Conservation (phyloP, 495 filamentous ascomycete species). For the Hyaloscypha bicolor region DNA sequence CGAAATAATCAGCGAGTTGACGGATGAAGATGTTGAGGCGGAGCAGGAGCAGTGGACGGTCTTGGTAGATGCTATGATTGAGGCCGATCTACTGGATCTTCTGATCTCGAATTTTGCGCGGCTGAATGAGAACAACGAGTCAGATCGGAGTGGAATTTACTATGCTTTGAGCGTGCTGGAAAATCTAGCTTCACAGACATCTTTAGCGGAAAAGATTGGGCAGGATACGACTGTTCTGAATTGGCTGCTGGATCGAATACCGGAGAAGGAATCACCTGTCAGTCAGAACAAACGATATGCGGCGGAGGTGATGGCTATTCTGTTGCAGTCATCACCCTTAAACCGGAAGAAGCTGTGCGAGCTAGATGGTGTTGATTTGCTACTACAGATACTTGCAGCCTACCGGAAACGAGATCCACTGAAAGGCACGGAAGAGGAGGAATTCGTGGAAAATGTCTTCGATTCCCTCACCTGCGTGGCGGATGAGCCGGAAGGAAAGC, state of each 20-base stretch:
- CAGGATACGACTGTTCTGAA: slow-evolving; percentile 64
- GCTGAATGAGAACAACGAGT: slow-evolving; percentile 77
- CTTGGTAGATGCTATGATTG: slow-evolving; percentile 79
- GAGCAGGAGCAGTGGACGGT: slow-evolving; percentile 80
- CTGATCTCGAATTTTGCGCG: slow-evolving; percentile 81
- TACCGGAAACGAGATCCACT: slow-evolving; percentile 88
- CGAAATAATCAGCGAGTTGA: slow-evolving; percentile 90
- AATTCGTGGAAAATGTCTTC: slow-evolving; percentile 93
- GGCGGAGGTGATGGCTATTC: slow-evolving; percentile 87
- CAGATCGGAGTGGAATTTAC: slow-evolving; percentile 83
- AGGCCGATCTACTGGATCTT: slow-evolving; percentile 82
- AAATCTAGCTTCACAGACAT: slow-evolving; percentile 73
- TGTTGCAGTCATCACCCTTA: slow-evolving; percentile 68
- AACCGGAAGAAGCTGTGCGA: slow-evolving; percentile 66
- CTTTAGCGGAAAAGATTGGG: slow-evolving; percentile 70
- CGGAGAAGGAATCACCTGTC: slow-evolving; percentile 59
- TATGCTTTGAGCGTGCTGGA: slow-evolving; percentile 83
- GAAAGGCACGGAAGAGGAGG: slow-evolving; percentile 88
- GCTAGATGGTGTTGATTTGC: slow-evolving; percentile 72
- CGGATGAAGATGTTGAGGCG: slow-evolving; percentile 90
- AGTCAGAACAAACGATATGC: slow-evolving; percentile 95
- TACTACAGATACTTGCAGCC: slow-evolving; percentile 82
- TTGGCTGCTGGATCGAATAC: slow-evolving; percentile 77
- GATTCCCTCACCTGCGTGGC: slow-evolving; percentile 79
- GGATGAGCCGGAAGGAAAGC: slow-evolving; percentile 74